A percentile compares a stretch with the other conserved stretches of the same genome.
phyloP scores from a whole-genome alignment of 2,329 filamentous ascomycete species.

The Aureobasidium sp. region DNA sequence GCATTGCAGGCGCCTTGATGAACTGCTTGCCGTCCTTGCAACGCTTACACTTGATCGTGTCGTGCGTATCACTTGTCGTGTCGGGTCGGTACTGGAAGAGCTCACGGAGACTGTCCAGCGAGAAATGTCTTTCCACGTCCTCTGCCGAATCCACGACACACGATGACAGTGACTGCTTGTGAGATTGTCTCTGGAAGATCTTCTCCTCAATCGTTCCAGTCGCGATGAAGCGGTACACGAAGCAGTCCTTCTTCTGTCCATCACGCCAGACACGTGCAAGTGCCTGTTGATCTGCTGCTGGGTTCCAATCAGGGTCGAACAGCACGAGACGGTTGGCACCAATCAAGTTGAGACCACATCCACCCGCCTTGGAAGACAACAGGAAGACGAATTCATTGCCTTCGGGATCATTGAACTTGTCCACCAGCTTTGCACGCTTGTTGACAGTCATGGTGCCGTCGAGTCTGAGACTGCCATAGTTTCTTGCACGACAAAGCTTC shows the following conservation, averaged over 20 bases:
- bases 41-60: slow-evolving; percentile 96
- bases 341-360: slow-evolving; percentile 91
- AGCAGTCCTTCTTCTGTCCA: slow-evolving; percentile 98
- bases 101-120: slow-evolving; percentile 79
- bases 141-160: slow-evolving; percentile 95
- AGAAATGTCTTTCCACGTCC: slow-evolving; percentile 95
- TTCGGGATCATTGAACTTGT: slow-evolving; percentile 92
- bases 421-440: slow-evolving; percentile 93
- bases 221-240: slow-evolving; percentile 98
- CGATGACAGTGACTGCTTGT: slow-evolving; percentile 93
- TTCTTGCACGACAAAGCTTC: slow-evolving; percentile 72
- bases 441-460: slow-evolving; percentile 97
- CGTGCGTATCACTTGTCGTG: slow-evolving; percentile 89
- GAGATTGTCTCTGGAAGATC: slow-evolving; percentile 96
- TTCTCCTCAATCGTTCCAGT: slow-evolving; percentile 98
- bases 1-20: slow-evolving; percentile 85
- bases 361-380: slow-evolving; percentile 93
- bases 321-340: slow-evolving; percentile 90
- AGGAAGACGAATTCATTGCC: slow-evolving; percentile 89
- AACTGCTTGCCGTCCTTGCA: slow-evolving; percentile 75
- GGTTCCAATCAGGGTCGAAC: slow-evolving; percentile 94
- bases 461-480: slow-evolving; percentile 78
- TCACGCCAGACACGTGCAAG: slow-evolving; percentile 97
- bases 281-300: slow-evolving; percentile 93
- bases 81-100: slow-evolving; percentile 84